Base-by-base conservation (phyloP, 768 basidiomycete genomes). In the Pleurotus citrinopileatus region DNA sequence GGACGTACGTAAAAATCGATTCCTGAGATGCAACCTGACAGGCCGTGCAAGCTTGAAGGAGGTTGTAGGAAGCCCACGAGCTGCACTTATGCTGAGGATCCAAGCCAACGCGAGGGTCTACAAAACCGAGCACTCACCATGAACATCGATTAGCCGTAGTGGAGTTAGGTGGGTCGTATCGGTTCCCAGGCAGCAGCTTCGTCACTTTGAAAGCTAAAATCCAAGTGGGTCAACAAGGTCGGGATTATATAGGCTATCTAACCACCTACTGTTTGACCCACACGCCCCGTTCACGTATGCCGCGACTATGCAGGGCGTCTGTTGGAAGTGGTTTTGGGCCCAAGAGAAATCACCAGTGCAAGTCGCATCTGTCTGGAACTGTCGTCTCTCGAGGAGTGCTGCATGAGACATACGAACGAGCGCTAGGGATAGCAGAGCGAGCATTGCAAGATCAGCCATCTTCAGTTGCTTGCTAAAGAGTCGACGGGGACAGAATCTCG, bases 31-130 rank as follows among this genome's bases (percentile, higher is more conserved):
- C n/a, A 15, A 32, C 45, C 22, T 55, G 54, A 17, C 54, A 55
- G 3, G 45, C 54, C 9, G 54, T 40, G 25, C 54, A 55, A 10
- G 46, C 54, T 28, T 44, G 53, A 26, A 55, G 54, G 12, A 55
- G 34, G 29, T 55, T 55, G 25, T 55, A 55, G 20, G 47, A 17
- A 25, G 54, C 42, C 54, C 54, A 55, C 23, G 54, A 55, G 17
- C 54, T 55, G 38, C 7, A 7, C 12, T 40, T 7, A 40, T 40
- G 10, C 7, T 40, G 38, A 40, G 38, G 38, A n/a, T n/a, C n/a
- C n/a, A n/a, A n/a, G 2, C 17, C 15, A 34, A 52, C 17, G 15
- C 20, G n/a, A 15, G 20, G 12, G 10, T 7, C 12, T 12, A 8
- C 12, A 40, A 7, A n/a, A n/a, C 8, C 2, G 29, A 42, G n/a